A percentile compares a stretch with the other conserved stretches of the same genome.
Evolutionary conservation across 176 grass and related monocot species (phyloP).

Genomic region (Luzula sylvatica): DNA sequence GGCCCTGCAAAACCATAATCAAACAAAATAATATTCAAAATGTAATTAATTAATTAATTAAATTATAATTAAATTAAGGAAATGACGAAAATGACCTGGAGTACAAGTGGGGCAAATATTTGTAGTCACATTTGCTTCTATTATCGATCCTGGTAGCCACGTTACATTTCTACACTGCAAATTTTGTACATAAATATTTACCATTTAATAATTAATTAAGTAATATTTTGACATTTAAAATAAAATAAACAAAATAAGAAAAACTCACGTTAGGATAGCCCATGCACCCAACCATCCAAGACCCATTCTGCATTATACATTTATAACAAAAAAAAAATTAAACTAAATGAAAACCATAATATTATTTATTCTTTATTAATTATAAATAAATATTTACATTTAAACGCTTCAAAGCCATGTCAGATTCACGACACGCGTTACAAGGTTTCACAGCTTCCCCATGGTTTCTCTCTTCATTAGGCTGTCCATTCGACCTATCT

Average conservation of each 20-base stretch:
- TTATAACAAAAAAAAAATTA: slow-evolving; percentile 14
- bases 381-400: slow-evolving; percentile 30
- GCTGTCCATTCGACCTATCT: slow-evolving; percentile 57
- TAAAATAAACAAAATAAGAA: slow-evolving; percentile 9
- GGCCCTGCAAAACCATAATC: slow-evolving; percentile 35
- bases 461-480: slow-evolving; percentile 35
- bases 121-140: slow-evolving; percentile 60
- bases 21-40: slow-evolving; percentile 12
- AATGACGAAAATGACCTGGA: slow-evolving; percentile 49
- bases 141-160: slow-evolving; percentile 84
- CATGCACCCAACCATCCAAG: slow-evolving; percentile 73
- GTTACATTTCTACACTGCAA: slow-evolving; percentile 88
- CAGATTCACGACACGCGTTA: slow-evolving; percentile 51
- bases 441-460: slow-evolving; percentile 63
- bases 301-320: slow-evolving; percentile 40
- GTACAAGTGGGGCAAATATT: slow-evolving; percentile 65
- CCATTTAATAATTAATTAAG: slow-evolving; percentile 3
- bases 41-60: slow-evolving; percentile 12
- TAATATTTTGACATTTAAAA: background rate
- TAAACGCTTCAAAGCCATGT: slow-evolving; percentile 67
- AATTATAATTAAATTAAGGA: slow-evolving; percentile 10
- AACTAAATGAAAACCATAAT: background rate
- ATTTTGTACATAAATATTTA: slow-evolving; percentile 14
- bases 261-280: slow-evolving; percentile 55
- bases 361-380: background rate